These are phyloP conservation scores for Aspergillus incahuasiensis DNA, from an alignment of 495 filamentous ascomycete genomes.

Conservation along the genomic window DNA sequence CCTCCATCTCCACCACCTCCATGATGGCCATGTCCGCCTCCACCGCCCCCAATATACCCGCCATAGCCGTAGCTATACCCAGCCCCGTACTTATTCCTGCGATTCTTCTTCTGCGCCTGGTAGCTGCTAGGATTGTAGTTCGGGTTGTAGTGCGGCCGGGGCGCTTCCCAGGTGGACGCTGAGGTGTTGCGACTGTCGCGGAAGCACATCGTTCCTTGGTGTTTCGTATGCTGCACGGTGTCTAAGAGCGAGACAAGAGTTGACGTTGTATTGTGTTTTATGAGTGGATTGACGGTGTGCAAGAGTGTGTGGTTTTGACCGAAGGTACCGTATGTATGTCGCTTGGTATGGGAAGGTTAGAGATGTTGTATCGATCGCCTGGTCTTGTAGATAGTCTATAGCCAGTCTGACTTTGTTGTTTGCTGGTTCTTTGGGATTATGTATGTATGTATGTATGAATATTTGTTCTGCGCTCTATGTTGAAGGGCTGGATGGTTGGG, in stretches of 20 bases:
- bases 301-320: too few relatives aligned
- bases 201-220: background rate
- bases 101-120: background rate
- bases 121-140: background rate
- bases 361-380: too few relatives aligned
- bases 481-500: too few relatives aligned
- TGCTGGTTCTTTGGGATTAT: too few relatives aligned
- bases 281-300: too few relatives aligned
- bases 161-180: background rate
- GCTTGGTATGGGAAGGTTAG: too few relatives aligned
- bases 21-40: background rate
- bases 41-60: background rate
- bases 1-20: slow-evolving; percentile 7
- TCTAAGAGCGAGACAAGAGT: too few relatives aligned
- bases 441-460: background rate
- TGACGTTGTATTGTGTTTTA: too few relatives aligned
- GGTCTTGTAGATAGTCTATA: too few relatives aligned
- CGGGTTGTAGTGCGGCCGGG: background rate
- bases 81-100: background rate
- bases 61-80: background rate
- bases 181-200: background rate
- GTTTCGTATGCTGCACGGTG: too few relatives aligned
- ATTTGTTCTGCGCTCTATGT: background rate
- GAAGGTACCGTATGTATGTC: too few relatives aligned
- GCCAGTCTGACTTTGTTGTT: too few relatives aligned